A percentile compares a stretch with the other conserved stretches of the same genome.
Conservation (phyloP, 352 stramenopile species). For the Globisporangium cystogenes region DNA sequence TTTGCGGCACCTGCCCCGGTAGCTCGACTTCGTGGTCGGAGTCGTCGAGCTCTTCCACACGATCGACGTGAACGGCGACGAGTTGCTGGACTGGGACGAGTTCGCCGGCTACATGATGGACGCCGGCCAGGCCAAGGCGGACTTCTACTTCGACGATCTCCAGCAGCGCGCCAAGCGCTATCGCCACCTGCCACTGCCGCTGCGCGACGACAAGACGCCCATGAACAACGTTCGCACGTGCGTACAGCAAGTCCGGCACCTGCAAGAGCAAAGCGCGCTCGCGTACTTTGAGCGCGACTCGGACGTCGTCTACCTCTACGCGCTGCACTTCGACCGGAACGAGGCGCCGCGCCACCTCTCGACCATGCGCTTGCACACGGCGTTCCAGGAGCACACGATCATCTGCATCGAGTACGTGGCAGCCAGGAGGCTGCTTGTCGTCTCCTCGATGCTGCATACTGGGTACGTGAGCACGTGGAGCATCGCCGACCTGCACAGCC, state of each 20-base stretch:
- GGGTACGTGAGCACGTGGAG: slow-evolving; percentile 63
- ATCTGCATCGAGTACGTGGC: slow-evolving; percentile 57
- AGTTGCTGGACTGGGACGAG: slow-evolving; percentile 86
- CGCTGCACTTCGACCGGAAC: slow-evolving; percentile 52
- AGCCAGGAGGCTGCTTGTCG: slow-evolving; percentile 27
- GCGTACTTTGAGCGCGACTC: slow-evolving; percentile 63
- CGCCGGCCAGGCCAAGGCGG: slow-evolving; percentile 45
- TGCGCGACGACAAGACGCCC: slow-evolving; percentile 18
- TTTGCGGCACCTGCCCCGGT: not conserved
- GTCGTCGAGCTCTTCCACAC: slow-evolving; percentile 88
- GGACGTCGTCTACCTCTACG: slow-evolving; percentile 68
- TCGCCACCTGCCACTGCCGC: slow-evolving; percentile 2
- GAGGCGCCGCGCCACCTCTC: slow-evolving; percentile 55
- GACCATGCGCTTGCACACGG: slow-evolving; percentile 64
- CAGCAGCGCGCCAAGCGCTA: slow-evolving; percentile 10
- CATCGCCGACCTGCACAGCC: slow-evolving; percentile 38
- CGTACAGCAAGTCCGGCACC: slow-evolving; percentile 47
- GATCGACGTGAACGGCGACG: slow-evolving; percentile 89
- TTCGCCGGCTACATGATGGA: slow-evolving; percentile 87
- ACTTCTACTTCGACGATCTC: slow-evolving; percentile 39
- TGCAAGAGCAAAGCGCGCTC: slow-evolving; percentile 44
- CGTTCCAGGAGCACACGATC: slow-evolving; percentile 65
- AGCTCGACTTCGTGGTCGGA: slow-evolving; percentile 79
- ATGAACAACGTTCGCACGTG: slow-evolving; percentile 35
- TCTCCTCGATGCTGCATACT: slow-evolving; percentile 45